These are phyloP conservation scores for Plasmodium gonderi DNA, from an alignment of 169 alveolate genomes.

Conservation along the genomic window DNA sequence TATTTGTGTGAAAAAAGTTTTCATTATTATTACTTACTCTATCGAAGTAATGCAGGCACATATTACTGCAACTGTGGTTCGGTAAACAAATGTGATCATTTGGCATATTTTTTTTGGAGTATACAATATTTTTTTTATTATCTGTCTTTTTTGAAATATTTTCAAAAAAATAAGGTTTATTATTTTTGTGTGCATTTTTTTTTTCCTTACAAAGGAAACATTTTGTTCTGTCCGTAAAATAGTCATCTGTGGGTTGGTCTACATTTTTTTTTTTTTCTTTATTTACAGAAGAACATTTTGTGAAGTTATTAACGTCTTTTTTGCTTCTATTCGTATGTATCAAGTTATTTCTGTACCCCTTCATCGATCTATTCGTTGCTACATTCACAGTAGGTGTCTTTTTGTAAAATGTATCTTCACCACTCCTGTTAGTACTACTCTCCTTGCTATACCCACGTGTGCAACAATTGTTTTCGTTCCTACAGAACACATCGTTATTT, in stretches of 20 bases:
- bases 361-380: not conserved
- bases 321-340: not conserved
- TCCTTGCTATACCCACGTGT: not conserved
- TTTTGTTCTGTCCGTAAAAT: not conserved
- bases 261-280: not conserved
- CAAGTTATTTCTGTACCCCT: not conserved
- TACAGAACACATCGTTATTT: not conserved
- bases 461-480: not conserved
- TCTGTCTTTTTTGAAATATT: not conserved
- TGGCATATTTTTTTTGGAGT: not conserved
- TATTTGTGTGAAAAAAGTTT: conserved; percentile 2
- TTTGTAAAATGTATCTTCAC: not conserved
- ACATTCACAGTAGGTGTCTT: not conserved
- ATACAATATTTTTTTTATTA: not conserved
- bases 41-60: not conserved
- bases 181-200: not conserved
- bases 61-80: not conserved
- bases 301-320: not conserved
- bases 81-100: not conserved
- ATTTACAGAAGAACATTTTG: not conserved
- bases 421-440: not conserved
- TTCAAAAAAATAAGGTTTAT: not conserved
- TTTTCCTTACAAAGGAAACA: not conserved
- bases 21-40: not conserved
- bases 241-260: not conserved